These are phyloP conservation scores for Trichosanthes cucumerina DNA, from an alignment of 306 rosid species.

Conservation along the genomic window DNA sequence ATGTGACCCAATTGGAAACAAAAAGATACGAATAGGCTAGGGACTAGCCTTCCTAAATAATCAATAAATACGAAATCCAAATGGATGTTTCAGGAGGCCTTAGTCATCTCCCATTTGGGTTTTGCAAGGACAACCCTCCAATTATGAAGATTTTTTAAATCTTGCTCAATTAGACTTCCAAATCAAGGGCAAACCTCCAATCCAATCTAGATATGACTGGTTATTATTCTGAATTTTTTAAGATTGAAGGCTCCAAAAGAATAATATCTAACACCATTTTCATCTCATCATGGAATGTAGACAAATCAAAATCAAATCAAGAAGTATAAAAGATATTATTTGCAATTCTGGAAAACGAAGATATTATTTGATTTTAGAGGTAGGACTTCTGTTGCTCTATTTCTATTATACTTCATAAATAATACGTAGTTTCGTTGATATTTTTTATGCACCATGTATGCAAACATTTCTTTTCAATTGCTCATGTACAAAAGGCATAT, in stretches of 20 bases:
- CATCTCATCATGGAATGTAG: background rate
- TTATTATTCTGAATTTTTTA: background rate
- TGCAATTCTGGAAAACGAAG: background rate
- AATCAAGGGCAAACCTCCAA: background rate
- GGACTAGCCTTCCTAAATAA: background rate
- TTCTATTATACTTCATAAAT: background rate
- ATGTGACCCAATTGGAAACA: background rate
- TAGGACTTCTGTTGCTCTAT: background rate
- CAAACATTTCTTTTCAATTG: background rate
- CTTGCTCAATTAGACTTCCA: background rate
- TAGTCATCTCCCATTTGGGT: conserved; percentile 1
- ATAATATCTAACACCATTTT: background rate
- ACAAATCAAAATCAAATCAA: background rate
- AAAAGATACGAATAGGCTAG: background rate
- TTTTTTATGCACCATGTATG: background rate
- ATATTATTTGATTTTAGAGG: background rate
- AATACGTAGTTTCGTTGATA: background rate
- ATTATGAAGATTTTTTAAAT: background rate
- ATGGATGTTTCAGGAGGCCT: background rate
- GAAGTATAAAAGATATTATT: background rate
- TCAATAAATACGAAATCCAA: background rate
- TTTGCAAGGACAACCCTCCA: background rate
- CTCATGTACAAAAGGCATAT: background rate
- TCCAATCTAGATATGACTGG: background rate
- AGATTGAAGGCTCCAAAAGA: background rate